Base-by-base conservation (phyloP, 176 grass and related monocot species). In the Ampelocalamus luodianensis region DNA sequence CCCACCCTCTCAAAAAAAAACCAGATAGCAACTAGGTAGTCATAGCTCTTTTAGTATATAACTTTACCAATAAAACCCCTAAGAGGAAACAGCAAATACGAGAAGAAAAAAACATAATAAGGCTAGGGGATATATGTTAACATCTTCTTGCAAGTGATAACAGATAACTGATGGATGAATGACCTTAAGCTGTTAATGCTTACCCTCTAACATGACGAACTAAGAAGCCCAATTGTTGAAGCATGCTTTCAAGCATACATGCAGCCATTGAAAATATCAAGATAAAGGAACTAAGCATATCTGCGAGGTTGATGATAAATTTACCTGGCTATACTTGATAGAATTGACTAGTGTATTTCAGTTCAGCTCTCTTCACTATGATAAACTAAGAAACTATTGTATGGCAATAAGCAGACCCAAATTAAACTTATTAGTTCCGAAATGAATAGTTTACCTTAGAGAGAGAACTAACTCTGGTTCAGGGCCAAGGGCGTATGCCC, bases 401-500 rank as follows among this genome's bases (percentile, higher is more conserved):
- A 74, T 23, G 62, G 34, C 38, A 80, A 43, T 80, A 63, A 72
- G 71, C 0, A 76, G 66, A 66, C 29, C 4, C 0, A 27, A 66
- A 66, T 26, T 54, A 62, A 65, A 53, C 11, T 14, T 74, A 50
- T 42, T 3, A 73, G 60, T 64, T 74, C 22, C 59, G 40, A 74
- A 83, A 79, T 44, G 6, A 69, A 46, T 23, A 71, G 18, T 81
- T 83, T 82, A 95, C 96, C 96, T 95, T 85, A 98, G 58, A 80
- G 91, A 92, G 80, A 95, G 86, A 81, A 88, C 87, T 85, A 95
- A 63, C 66, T 98, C 87, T 51, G 93, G 96, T 90, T 98, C 96
- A 34, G 96, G 96, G 5, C 96, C 96, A 74, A 98, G 81, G 73
- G 88, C 85, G 94, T 92, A 95, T 12, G 96, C 90, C 96, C 96